Percentiles rank a stretch among this genome's conserved stretches.
These are phyloP conservation scores for Tolypocladium paradoxum DNA, from an alignment of 2,329 filamentous ascomycete genomes.

Conservation along the genomic window DNA sequence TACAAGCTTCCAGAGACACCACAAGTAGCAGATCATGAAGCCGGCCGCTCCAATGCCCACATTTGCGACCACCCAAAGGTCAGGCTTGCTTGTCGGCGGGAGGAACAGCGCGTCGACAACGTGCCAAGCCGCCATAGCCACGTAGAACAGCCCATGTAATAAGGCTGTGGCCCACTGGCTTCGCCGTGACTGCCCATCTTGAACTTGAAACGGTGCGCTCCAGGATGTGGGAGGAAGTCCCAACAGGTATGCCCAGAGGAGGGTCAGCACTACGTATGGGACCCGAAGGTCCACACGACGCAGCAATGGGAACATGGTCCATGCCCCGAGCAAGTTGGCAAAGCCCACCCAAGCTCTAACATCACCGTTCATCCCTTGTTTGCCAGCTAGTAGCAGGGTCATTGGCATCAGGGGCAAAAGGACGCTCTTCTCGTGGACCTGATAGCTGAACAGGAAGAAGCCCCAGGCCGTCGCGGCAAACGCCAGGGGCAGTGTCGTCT, in stretches of 20 bases:
- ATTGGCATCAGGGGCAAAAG: slow-evolving; percentile 86
- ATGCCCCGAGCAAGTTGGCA: slow-evolving; percentile 77
- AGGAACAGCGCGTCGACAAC: slow-evolving; percentile 55
- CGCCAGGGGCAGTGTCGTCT: slow-evolving; percentile 65
- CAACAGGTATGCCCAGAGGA: slow-evolving; percentile 85
- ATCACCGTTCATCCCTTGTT: slow-evolving; percentile 65
- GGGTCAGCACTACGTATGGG: slow-evolving; percentile 74
- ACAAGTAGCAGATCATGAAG: slow-evolving; percentile 80
- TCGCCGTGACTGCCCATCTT: slow-evolving; percentile 26
- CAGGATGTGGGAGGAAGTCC: slow-evolving; percentile 73
- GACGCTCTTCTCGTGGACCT: slow-evolving; percentile 97
- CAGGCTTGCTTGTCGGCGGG: slow-evolving; percentile 69
- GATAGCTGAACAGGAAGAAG: slow-evolving; percentile 95
- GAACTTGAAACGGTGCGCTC: slow-evolving; percentile 53
- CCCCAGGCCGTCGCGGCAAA: slow-evolving; percentile 85
- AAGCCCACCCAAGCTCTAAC: slow-evolving; percentile 90
- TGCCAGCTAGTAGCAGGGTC: slow-evolving; percentile 74
- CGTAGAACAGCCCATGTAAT: slow-evolving; percentile 67
- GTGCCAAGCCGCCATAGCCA: slow-evolving; percentile 74
- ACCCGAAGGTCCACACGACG: slow-evolving; percentile 72
- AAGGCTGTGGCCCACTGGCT: slow-evolving; percentile 47
- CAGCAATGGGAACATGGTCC: slow-evolving; percentile 90
- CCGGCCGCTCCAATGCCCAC: slow-evolving; percentile 76
- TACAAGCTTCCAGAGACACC: slow-evolving; percentile 68
- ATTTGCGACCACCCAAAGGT: slow-evolving; percentile 90